Conservation (phyloP, 306 rosid species). For the Prunus mongolica region DNA sequence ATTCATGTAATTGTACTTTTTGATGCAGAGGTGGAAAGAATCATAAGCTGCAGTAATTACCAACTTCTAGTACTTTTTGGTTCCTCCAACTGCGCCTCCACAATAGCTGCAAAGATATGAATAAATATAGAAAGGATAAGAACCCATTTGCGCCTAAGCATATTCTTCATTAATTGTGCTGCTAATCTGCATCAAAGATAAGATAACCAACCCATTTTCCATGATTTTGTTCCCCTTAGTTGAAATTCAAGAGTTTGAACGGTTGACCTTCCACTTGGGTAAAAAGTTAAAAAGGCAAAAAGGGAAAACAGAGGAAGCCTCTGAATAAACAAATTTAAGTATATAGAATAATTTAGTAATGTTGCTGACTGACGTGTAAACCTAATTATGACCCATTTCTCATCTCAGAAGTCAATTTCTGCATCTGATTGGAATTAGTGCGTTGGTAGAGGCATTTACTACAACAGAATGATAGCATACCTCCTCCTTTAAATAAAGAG, state of each 20-base stretch:
- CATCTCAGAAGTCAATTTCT: too few relatives aligned
- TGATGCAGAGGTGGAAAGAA: neutral
- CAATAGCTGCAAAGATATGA: neutral
- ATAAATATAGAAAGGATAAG: neutral
- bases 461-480: neutral
- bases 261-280: neutral
- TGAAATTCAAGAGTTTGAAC: neutral
- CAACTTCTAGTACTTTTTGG: neutral
- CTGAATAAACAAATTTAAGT: too few relatives aligned
- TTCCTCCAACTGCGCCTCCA: neutral
- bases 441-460: too few relatives aligned
- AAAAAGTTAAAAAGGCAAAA: neutral
- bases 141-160: neutral
- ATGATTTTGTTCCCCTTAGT: neutral
- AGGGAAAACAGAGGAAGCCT: too few relatives aligned
- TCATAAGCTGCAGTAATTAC: neutral
- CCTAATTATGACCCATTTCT: too few relatives aligned
- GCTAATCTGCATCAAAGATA: neutral
- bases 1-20: neutral
- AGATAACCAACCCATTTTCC: neutral
- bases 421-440: too few relatives aligned
- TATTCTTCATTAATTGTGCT: neutral
- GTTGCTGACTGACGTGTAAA: neutral
- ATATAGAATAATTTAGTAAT: too few relatives aligned
- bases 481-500: neutral